Base-by-base conservation (phyloP, 371 early-diverging fungal species). In the Haplosporangium sp. region DNA sequence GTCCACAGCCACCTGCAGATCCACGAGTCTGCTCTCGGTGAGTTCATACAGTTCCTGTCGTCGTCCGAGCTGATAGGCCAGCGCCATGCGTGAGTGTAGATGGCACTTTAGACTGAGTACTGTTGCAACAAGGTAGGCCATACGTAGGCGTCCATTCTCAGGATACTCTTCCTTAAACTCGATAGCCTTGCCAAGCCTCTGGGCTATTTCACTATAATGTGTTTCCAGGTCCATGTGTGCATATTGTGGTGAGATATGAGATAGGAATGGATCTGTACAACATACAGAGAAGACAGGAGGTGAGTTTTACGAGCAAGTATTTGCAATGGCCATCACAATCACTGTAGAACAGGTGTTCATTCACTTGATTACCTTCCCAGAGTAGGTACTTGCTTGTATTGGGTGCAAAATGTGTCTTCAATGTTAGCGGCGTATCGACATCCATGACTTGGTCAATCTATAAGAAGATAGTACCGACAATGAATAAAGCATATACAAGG, bases 341-440 rank as follows among this genome's bases (percentile, higher is more conserved):
- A 29, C 29, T 29, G 29, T 29, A 29, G 29, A 29, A 29, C 29
- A 41, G 46, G 6, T 46, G 11, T 46, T 46, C n/a, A 14, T 46
- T 46, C n/a, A 14, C 1, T 46, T 5, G 5, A 11, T 50, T 85
- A 90, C 89, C 90, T 85, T 94, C 94, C 95, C 95, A 95, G 36
- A 95, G 81, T 10, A 95, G 68, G 88, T 92, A 95, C 80, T 95
- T 95, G 73, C 94, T 91, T 56, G 89, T 84, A 65, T 95, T 95
- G 13, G 91, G 90, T 13, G 88, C 85, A 81, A 88, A 87, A 53
- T 87, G 87, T 0, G 90, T 83, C 51, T 84, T 81, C n/a, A 83
- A 36, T 0, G 84, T 84, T 18, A 85, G 74, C 1, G 87, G 74
- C 38, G 72, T 82, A 51, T 87, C 87, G 45, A 64, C 67, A 38